Evolutionary conservation across 2,329 filamentous ascomycete genomes (phyloP).

Genomic region (Fusarium sp.): DNA sequence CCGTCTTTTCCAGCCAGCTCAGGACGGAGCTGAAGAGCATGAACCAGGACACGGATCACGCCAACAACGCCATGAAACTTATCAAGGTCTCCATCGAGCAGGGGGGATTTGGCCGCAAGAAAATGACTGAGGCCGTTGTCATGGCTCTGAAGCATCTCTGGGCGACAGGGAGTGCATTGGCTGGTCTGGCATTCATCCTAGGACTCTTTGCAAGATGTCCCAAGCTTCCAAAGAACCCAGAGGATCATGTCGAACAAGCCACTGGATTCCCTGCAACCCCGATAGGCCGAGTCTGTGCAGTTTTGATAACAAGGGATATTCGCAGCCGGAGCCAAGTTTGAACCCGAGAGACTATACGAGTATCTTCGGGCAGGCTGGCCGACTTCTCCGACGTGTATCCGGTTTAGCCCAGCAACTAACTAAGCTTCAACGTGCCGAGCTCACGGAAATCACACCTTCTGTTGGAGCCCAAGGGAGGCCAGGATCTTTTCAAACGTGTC

Average conservation of each 20-base stretch:
- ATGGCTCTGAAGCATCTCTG: slow-evolving; percentile 32
- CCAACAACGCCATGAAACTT: slow-evolving; percentile 34
- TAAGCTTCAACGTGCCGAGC: slow-evolving; percentile 18
- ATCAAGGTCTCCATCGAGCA: slow-evolving; percentile 36
- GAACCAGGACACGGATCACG: slow-evolving; percentile 19
- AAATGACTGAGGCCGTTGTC: slow-evolving; percentile 29
- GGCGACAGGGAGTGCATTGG: slow-evolving; percentile 37
- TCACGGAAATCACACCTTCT: slow-evolving; percentile 12
- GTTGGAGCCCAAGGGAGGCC: slow-evolving; percentile 17
- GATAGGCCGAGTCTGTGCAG: slow-evolving; percentile 26
- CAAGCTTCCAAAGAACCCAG: slow-evolving; percentile 24
- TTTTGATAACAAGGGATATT: neutral
- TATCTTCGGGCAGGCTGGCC: neutral
- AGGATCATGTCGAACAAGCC: neutral
- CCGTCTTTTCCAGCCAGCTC: slow-evolving; percentile 42
- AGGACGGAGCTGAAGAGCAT: slow-evolving; percentile 20
- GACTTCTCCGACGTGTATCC: slow-evolving; percentile 7
- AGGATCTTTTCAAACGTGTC: slow-evolving; percentile 21
- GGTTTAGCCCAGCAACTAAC: neutral
- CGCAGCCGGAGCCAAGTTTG: neutral
- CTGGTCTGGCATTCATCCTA: slow-evolving; percentile 30
- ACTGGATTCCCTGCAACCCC: slow-evolving; percentile 16
- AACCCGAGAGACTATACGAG: neutral
- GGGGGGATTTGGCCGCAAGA: slow-evolving; percentile 11
- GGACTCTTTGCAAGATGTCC: slow-evolving; percentile 38